A percentile compares a stretch with the other conserved stretches of the same genome.
Conservation (phyloP, 2,329 filamentous ascomycete species). For the Acrodontium crateriforme region DNA sequence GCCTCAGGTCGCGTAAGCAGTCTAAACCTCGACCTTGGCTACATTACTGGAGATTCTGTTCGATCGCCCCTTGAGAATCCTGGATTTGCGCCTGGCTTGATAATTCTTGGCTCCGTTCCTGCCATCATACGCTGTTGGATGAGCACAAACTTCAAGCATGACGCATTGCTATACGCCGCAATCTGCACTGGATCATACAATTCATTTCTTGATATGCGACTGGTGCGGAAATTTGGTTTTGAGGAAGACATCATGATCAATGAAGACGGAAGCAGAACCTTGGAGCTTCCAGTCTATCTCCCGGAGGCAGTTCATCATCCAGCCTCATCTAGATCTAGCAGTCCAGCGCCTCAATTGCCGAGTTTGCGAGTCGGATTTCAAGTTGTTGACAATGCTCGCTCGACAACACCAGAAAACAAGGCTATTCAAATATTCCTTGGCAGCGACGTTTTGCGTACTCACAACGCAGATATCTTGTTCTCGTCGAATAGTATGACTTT, state of each 20-base stretch:
- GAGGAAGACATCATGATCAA: conserved; percentile 35
- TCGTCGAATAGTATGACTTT: conserved; percentile 83
- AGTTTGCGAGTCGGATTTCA: conserved; percentile 69
- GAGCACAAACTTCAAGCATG: conserved; percentile 77
- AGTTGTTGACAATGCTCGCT: conserved; percentile 42
- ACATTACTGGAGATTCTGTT: conserved; percentile 47
- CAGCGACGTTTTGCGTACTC: conserved; percentile 70
- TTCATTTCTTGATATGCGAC: conserved; percentile 63
- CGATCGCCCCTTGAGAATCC: conserved; percentile 59
- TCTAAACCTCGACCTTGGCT: conserved; percentile 68
- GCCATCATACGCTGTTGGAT: conserved; percentile 95
- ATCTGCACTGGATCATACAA: conserved; percentile 84
- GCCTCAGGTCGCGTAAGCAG: conserved; percentile 75
- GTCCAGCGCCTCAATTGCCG: conserved; percentile 66
- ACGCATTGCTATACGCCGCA: conserved; percentile 77
- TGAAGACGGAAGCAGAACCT: conserved; percentile 45
- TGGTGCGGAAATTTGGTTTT: conserved; percentile 63
- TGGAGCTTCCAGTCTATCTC: conserved; percentile 73
- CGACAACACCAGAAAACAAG: conserved; percentile 26
- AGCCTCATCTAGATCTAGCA: conserved; percentile 56
- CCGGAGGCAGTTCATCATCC: conserved; percentile 78
- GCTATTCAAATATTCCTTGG: conserved; percentile 77
- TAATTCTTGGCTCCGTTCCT: conserved; percentile 75
- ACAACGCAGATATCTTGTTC: conserved; percentile 82
- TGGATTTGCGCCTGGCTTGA: conserved; percentile 68